Evolutionary conservation across 1,139 yeast genomes (phyloP), one percentile per base, ranked within the genome.

Genomic region (Scheffersomyces stambukii): DNA sequence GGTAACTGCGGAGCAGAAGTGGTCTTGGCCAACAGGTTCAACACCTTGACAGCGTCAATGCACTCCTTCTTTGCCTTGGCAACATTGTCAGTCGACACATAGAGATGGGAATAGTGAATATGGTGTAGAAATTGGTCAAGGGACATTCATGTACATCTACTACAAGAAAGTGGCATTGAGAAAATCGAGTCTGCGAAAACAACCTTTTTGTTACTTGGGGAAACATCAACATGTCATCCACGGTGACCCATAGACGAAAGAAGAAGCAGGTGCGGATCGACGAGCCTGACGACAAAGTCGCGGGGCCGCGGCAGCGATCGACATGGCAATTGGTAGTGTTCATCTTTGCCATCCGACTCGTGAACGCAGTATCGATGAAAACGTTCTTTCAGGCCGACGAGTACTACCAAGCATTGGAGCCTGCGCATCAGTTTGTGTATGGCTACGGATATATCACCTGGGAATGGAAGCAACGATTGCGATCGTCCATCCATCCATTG

Each of bases 351-450:
- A 23, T 42, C 16, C 28, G 46, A 19, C 39, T 81, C 4, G 20
- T 75, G 44, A 88, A 88, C 53, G 72, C 94, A 0, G 51, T 84
- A 15, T 52, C 77, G 1, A 70, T 76, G 5, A 54, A 53, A 34
- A 86, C 97, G 0, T 93, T 77, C 50, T 91, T 91, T 58, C 99
- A 93, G 53, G 93, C 98, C 0, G 99, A 93, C 54, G 99, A 93
- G 54, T 93, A 70, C 58, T 93, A 81, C 76, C 98, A 93, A 55
- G 68, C 91, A 0, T 60, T 93, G 25, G 98, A 93, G 48, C 96
- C 96, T 0, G 98, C 98, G 0, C 95, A 89, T 53, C 38, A 50
- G 8, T 59, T 68, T 16, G 81, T 80, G 0, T 88, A 70, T 52
- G 91, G 93, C 1, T 81, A 79, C 38, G 98, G 98, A 0, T 77